Evolutionary conservation across 2,329 filamentous ascomycete genomes (phyloP).

Genomic region (Beauveria scarabaeidicola): DNA sequence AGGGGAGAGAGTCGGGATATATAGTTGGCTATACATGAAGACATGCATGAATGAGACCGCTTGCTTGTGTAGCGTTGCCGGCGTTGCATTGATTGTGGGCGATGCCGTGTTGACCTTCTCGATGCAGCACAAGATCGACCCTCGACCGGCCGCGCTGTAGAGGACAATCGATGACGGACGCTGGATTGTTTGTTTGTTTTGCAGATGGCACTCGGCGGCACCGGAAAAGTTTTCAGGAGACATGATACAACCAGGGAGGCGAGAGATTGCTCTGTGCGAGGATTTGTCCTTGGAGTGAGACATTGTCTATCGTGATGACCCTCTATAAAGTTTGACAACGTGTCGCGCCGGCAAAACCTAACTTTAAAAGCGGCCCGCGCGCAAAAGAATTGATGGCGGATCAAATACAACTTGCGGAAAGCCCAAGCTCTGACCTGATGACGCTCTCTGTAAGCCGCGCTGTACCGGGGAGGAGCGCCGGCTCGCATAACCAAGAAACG

Average conservation of each 20-base stretch:
- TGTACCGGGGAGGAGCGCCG: neutral
- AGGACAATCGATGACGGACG: neutral
- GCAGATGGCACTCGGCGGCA: neutral
- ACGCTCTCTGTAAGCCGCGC: neutral
- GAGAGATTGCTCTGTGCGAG: neutral
- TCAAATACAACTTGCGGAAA: too few relatives aligned
- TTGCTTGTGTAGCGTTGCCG: neutral
- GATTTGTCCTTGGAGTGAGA: neutral
- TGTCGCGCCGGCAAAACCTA: neutral
- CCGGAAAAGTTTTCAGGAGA: neutral
- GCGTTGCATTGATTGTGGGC: neutral
- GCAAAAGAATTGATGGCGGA: too few relatives aligned
- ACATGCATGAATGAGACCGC: neutral
- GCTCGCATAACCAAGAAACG: too few relatives aligned
- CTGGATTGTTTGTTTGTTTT: neutral
- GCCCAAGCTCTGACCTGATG: neutral
- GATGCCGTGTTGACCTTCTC: slow-evolving; percentile 1
- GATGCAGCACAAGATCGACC: slow-evolving; percentile 3
- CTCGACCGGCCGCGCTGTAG: neutral
- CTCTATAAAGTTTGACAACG: neutral
- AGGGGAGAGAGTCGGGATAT: neutral
- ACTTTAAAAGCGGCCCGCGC: neutral
- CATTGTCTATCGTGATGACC: neutral
- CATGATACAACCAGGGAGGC: neutral
- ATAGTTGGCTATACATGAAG: neutral